These are phyloP conservation scores for Trichosporon sp. DNA, from an alignment of 1,284 basidiomycete species.

Conservation along the genomic window DNA sequence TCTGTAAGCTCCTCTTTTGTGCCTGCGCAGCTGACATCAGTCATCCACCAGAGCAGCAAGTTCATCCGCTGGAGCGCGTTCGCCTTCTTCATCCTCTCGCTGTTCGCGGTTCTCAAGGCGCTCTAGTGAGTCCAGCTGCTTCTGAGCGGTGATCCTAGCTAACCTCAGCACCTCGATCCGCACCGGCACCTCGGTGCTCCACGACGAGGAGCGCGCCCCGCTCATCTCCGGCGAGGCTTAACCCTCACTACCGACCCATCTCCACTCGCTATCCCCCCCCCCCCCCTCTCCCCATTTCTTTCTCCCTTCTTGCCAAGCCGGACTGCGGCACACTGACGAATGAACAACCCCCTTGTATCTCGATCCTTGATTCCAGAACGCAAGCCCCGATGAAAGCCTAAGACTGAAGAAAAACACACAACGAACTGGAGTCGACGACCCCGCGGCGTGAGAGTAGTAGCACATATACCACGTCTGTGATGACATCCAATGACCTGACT, in stretches of 20 bases:
- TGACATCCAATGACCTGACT: constrained; percentile 19
- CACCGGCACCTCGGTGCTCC: constrained; percentile 60
- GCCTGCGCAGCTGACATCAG: constrained; percentile 31
- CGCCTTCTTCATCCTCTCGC: constrained; percentile 79
- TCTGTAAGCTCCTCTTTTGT: constrained; percentile 41
- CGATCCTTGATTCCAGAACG: background rate
- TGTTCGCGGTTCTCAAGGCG: constrained; percentile 77
- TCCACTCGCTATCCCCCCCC: background rate
- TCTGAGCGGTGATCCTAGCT: background rate
- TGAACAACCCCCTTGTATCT: constrained; percentile 4
- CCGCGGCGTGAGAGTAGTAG: constrained; percentile 11
- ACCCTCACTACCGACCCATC: background rate
- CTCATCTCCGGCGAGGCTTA: constrained; percentile 58
- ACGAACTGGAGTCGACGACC: background rate
- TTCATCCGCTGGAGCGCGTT: constrained; percentile 91
- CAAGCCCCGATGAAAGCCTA: background rate
- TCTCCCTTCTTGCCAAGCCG: background rate
- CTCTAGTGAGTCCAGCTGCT: constrained; percentile 46
- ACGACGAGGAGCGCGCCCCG: constrained; percentile 84
- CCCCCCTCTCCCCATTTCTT: background rate
- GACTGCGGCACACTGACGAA: background rate
- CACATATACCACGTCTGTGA: constrained; percentile 12
- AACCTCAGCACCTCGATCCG: constrained; percentile 50
- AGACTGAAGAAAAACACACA: background rate
- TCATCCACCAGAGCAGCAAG: constrained; percentile 63